Conservation (phyloP, 73 alveolate genomes). For the Paramecium octaurelia region DNA sequence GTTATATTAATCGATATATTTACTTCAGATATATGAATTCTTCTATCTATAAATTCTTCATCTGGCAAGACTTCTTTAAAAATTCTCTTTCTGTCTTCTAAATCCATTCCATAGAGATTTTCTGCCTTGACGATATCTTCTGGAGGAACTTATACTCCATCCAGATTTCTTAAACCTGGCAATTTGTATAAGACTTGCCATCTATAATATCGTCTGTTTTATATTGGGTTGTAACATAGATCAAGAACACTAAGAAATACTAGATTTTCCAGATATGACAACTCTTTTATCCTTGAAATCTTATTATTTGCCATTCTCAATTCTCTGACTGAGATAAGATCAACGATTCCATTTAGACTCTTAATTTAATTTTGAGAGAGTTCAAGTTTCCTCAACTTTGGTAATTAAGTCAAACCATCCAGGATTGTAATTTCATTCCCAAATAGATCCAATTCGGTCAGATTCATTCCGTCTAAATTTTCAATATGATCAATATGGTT, state of each 20-base stretch:
- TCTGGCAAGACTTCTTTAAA: slow-evolving; percentile 82
- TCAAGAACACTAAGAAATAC: slow-evolving; percentile 87
- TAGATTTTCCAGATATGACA: slow-evolving; percentile 77
- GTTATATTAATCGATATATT: not conserved
- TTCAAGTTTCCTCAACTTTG: slow-evolving; percentile 74
- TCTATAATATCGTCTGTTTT: slow-evolving; percentile 85
- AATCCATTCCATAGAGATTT: slow-evolving; percentile 90
- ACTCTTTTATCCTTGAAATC: slow-evolving; percentile 73
- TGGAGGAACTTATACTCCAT: slow-evolving; percentile 82
- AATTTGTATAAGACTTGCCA: slow-evolving; percentile 75
- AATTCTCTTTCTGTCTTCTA: slow-evolving; percentile 84
- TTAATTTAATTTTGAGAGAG: slow-evolving; percentile 72
- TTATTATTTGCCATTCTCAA: slow-evolving; percentile 71
- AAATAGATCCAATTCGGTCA: slow-evolving; percentile 69
- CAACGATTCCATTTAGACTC: slow-evolving; percentile 81
- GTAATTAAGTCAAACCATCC: slow-evolving; percentile 66
- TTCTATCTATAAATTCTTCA: slow-evolving; percentile 91
- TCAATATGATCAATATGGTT: slow-evolving; percentile 79
- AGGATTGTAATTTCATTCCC: slow-evolving; percentile 64
- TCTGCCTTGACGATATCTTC: slow-evolving; percentile 95
- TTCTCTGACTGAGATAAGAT: slow-evolving; percentile 71
- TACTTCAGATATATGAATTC: slow-evolving; percentile 78
- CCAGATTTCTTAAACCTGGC: slow-evolving; percentile 89
- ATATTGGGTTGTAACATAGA: slow-evolving; percentile 82
- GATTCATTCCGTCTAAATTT: slow-evolving; percentile 78